A percentile compares a stretch with the other conserved stretches of the same genome.
phyloP scores from a whole-genome alignment of 495 filamentous ascomycete species.

The Penicillium parvum region DNA sequence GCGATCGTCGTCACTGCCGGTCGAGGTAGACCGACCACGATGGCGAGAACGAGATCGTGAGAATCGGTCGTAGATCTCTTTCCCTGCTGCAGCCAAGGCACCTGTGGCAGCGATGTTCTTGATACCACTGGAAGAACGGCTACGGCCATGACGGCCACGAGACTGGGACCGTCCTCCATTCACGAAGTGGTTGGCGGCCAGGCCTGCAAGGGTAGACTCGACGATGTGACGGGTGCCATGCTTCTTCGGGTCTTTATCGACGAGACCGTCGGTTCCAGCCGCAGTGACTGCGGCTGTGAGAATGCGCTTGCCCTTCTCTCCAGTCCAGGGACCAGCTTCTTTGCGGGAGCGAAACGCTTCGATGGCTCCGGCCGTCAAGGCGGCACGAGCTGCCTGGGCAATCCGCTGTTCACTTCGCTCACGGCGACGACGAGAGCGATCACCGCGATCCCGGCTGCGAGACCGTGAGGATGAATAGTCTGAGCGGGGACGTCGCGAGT shows the following conservation, averaged over 20 bases:
- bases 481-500: slow-evolving; percentile 19
- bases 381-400: slow-evolving; percentile 81
- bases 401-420: slow-evolving; percentile 60
- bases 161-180: slow-evolving; percentile 67
- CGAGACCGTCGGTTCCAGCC: slow-evolving; percentile 74
- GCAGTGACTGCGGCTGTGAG: slow-evolving; percentile 82
- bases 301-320: slow-evolving; percentile 80
- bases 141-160: slow-evolving; percentile 32
- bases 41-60: slow-evolving; percentile 58
- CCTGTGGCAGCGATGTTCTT: slow-evolving; percentile 72
- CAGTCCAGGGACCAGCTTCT: slow-evolving; percentile 77
- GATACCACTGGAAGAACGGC: slow-evolving; percentile 41
- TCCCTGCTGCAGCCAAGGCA: slow-evolving; percentile 72
- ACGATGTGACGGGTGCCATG: slow-evolving; percentile 61
- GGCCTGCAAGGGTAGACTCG: slow-evolving; percentile 80
- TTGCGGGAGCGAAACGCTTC: slow-evolving; percentile 87
- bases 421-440: slow-evolving; percentile 14
- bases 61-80: slow-evolving; percentile 66
- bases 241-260: slow-evolving; percentile 68
- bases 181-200: slow-evolving; percentile 74
- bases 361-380: slow-evolving; percentile 76
- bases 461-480: slow-evolving; percentile 41
- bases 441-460: slow-evolving; percentile 39
- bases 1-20: slow-evolving; percentile 35
- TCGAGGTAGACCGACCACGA: slow-evolving; percentile 36